Percentiles rank a stretch among this genome's conserved stretches.
Evolutionary conservation across 2,329 filamentous ascomycete species (phyloP).

Genomic region (Nothomitra cinnamomea): DNA sequence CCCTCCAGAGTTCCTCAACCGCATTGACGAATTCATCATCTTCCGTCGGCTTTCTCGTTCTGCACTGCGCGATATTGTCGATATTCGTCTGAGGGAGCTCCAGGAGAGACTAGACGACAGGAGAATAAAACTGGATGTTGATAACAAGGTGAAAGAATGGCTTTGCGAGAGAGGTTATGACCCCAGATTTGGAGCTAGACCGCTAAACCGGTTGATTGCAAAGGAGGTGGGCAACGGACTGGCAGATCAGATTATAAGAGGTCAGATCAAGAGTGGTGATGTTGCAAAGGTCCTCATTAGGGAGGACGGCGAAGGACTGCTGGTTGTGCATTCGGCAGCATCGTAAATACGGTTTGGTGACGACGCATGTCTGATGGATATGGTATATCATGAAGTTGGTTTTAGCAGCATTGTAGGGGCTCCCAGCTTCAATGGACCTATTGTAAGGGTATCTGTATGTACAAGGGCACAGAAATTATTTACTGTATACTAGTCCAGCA

Average conservation of each 20-base stretch:
- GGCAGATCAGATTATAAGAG: slow-evolving; percentile 82
- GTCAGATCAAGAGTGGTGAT: slow-evolving; percentile 61
- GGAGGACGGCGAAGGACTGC: slow-evolving; percentile 40
- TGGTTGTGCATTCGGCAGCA: slow-evolving; percentile 22
- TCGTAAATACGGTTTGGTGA: neutral
- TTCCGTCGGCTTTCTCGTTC: slow-evolving; percentile 70
- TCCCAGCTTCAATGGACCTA: no score
- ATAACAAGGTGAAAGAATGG: slow-evolving; percentile 62
- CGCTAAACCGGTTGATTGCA: slow-evolving; percentile 76
- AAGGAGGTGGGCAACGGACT: slow-evolving; percentile 79
- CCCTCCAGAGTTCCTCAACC: slow-evolving; percentile 88
- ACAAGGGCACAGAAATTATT: no score
- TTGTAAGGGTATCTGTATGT: no score
- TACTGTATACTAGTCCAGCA: no score
- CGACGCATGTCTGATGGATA: neutral
- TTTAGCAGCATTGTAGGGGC: no score
- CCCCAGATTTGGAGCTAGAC: slow-evolving; percentile 76
- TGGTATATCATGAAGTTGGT: neutral
- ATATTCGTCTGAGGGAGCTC: slow-evolving; percentile 75
- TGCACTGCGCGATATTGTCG: slow-evolving; percentile 80
- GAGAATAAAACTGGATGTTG: slow-evolving; percentile 59
- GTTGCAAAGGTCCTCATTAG: slow-evolving; percentile 53
- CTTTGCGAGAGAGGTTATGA: slow-evolving; percentile 82
- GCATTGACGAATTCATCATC: slow-evolving; percentile 91
- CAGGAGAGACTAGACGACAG: slow-evolving; percentile 71